Base-by-base conservation (phyloP, 768 basidiomycete species). In the Cyathus striatus region DNA sequence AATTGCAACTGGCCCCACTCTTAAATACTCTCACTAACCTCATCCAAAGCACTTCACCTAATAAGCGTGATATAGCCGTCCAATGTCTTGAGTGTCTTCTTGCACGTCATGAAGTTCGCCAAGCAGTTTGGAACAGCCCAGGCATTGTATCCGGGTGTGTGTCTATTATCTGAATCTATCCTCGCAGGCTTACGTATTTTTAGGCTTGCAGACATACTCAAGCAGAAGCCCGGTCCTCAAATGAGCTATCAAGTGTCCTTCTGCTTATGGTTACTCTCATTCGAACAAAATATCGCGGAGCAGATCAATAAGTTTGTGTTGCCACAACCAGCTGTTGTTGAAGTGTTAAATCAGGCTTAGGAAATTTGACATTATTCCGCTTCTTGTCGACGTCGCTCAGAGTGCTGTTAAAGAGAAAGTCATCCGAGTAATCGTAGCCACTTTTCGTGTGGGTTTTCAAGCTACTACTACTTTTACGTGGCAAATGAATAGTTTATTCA, bases 391-490 rank as follows among this genome's bases (percentile, higher is more conserved):
- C 36, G 79, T 91, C 27, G 92, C 92, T 2, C 89, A 94, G 58
- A 77, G 70, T 5, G 94, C 94, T 4, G 86, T 89, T 23, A 99
- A 99, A 62, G 95, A 98, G 68, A 99, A 99, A 63, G 90, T 99
- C 22, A 87, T 91, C 47, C 83, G 96, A 6, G 87, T 98, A 12
- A 82, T 94, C 43, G 73, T 97, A 26, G 90, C 96, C 12, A 91
- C 94, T 1, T 90, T 97, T 67, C 73, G 88, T 41, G 93, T 92
- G 52, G 43, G 61, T 44, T 38, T 40, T 6, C 10, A 17, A n/a
- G 41, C 27, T 7, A 2, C 36, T 32, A 3, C 36, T 20, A 44
- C 42, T 23, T 24, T 40, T 13, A 12, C 14, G 17, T 32, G 13
- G 21, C 17, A 1, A 25, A 44, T 10, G 17, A 14, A 18, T 38